Evolutionary conservation across 495 filamentous ascomycete genomes (phyloP), one percentile per base, ranked within the genome.

Genomic region (Podospora tetraspora): DNA sequence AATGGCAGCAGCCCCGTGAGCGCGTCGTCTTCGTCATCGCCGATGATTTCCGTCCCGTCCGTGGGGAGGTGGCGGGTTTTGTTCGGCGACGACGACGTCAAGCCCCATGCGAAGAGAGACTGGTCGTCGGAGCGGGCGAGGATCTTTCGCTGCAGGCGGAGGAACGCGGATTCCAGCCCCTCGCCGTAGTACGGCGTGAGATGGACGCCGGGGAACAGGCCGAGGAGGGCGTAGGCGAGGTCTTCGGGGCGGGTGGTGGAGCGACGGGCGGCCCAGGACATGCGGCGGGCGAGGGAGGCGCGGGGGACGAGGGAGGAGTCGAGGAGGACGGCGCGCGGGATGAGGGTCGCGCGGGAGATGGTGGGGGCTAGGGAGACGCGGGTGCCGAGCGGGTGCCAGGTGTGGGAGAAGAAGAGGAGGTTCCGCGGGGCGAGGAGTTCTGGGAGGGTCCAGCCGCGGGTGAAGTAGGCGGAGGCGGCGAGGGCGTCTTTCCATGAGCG

Each of bases 111-210:
- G 27, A 76, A 71, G 27, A 76, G 65, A 23, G 74, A 69, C n/a
- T 72, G 71, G 66, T 77, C 75, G 63, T 75, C 72, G 21, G 64
- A 71, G 6, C 63, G 63, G n/a, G 63, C 65, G 34, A 77, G 71
- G 58, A 77, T 77, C 64, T 80, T 76, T 10, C 75, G 70, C 34
- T 75, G 73, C 2, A 80, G 71, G 5, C 79, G 71, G 9, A 68
- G 37, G 25, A 79, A 79, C 11, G 79, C 78, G 1, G 72, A 70
- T 13, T 75, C 74, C 1, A n/a, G 30, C 3, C 79, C 77, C 61
- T 81, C 80, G 34, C 79, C 79, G 68, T 80, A 82, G 3, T 80
- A 22, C 1, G 75, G 69, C 19, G 75, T 68, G 69, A 81, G 72
- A 62, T 73, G 67, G 43, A 81, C 63, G 23, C 69, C 71, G 59